These are phyloP conservation scores for Tulasnella sp. DNA, from an alignment of 768 basidiomycete genomes.

Conservation along the genomic window DNA sequence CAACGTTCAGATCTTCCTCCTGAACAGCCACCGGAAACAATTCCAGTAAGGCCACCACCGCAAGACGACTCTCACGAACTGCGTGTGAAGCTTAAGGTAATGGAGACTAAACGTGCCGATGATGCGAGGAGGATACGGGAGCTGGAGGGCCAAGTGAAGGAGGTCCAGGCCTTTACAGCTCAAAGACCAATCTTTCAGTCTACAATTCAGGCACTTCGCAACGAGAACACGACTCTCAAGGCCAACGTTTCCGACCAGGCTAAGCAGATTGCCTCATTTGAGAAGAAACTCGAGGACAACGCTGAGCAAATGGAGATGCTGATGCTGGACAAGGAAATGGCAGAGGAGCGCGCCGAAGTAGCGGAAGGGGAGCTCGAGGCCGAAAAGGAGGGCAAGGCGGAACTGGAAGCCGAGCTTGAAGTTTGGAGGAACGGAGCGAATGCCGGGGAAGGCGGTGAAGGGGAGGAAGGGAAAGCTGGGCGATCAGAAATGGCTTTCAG, in stretches of 20 bases:
- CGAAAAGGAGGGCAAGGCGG: constrained; percentile 69
- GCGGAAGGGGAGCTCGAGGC: constrained; percentile 75
- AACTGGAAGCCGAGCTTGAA: constrained; percentile 76
- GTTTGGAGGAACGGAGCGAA: constrained; percentile 51
- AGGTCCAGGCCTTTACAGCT: constrained; percentile 78
- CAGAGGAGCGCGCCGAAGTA: constrained; percentile 84
- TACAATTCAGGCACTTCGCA: constrained; percentile 75
- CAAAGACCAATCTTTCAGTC: constrained; percentile 88
- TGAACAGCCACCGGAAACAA: not conserved
- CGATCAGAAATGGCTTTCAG: constrained; percentile 50
- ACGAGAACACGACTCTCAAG: constrained; percentile 70
- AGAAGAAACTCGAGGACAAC: constrained; percentile 66
- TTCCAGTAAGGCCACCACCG: not conserved
- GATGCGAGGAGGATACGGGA: constrained; percentile 80
- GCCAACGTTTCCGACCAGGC: constrained; percentile 68
- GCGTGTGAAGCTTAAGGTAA: constrained; percentile 72
- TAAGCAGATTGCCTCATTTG: constrained; percentile 68
- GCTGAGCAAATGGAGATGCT: constrained; percentile 93
- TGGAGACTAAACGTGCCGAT: constrained; percentile 83
- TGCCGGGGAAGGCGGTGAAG: constrained; percentile 14
- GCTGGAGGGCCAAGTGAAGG: constrained; percentile 76
- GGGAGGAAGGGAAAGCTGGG: constrained; percentile 35
- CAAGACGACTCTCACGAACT: constrained; percentile 66
- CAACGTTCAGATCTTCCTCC: not conserved
- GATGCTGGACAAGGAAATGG: constrained; percentile 93